A percentile compares a stretch with the other conserved stretches of the same genome.
Conservation (phyloP, 2,329 filamentous ascomycete genomes). For the Pyricularia sp. region DNA sequence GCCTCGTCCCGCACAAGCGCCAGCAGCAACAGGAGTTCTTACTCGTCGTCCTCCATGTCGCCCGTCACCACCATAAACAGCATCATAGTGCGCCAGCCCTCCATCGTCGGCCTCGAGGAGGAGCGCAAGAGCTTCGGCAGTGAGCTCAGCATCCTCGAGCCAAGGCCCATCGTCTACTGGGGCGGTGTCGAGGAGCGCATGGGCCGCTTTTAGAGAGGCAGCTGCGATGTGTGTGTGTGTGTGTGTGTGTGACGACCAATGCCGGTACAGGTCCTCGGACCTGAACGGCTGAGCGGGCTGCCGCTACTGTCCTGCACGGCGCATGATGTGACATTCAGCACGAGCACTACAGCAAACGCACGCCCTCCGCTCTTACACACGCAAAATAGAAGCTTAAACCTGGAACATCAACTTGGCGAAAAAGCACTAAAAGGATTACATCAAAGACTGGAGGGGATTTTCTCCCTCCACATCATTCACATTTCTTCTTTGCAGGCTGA, state of each 20-base stretch:
- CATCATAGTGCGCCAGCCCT: constrained; percentile 48
- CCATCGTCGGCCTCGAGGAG: constrained; percentile 46
- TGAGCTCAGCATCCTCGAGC: constrained; percentile 50
- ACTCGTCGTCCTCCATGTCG: constrained; percentile 33
- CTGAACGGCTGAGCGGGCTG: not conserved
- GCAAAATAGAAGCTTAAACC: not conserved
- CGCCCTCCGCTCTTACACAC: not conserved
- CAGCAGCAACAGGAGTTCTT: constrained; percentile 30
- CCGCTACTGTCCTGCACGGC: not conserved
- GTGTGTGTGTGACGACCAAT: too few relatives aligned
- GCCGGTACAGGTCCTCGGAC: not conserved
- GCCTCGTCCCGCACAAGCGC: constrained; percentile 29
- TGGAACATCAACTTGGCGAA: not conserved
- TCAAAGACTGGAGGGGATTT: not conserved
- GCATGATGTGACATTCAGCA: not conserved
- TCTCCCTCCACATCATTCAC: not conserved
- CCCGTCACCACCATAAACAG: constrained; percentile 46
- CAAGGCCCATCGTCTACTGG: constrained; percentile 54
- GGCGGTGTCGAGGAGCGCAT: constrained; percentile 54
- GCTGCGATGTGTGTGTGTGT: too few relatives aligned
- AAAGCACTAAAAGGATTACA: not conserved
- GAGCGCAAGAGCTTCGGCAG: constrained; percentile 42
- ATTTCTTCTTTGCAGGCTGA: not conserved
- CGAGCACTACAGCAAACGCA: not conserved
- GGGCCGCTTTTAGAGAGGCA: constrained; percentile 23